phyloP scores from a whole-genome alignment of 1,284 basidiomycete genomes.

The Afroboletus lepidellus region DNA sequence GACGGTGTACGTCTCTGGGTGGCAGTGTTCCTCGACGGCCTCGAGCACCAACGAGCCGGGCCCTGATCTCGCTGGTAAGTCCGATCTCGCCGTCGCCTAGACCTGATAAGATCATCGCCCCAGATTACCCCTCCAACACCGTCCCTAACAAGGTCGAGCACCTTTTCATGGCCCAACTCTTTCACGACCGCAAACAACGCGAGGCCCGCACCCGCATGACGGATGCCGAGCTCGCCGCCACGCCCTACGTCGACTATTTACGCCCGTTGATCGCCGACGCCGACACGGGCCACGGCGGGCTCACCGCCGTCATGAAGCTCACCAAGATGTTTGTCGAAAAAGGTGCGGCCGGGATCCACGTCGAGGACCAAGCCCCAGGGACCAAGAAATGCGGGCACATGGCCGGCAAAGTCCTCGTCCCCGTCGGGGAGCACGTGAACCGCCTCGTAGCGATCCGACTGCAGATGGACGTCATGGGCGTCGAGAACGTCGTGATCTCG shows the following conservation, averaged over 20 bases:
- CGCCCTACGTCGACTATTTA: slow-evolving; percentile 63
- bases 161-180: slow-evolving; percentile 83
- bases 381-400: slow-evolving; percentile 90
- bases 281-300: slow-evolving; percentile 82
- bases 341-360: slow-evolving; percentile 79
- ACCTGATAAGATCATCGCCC: background rate
- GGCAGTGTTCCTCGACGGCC: slow-evolving; percentile 93
- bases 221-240: slow-evolving; percentile 71
- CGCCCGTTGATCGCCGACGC: slow-evolving; percentile 79
- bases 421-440: slow-evolving; percentile 75
- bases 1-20: slow-evolving; percentile 97
- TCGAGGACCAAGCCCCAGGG: slow-evolving; percentile 81
- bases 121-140: slow-evolving; percentile 92
- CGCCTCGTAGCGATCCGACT: slow-evolving; percentile 76
- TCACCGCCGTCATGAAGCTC: slow-evolving; percentile 79
- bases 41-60: slow-evolving; percentile 93
- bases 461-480: slow-evolving; percentile 62
- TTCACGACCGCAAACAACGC: slow-evolving; percentile 86
- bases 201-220: slow-evolving; percentile 72
- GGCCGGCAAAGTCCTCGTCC: slow-evolving; percentile 81
- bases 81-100: background rate
- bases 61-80: slow-evolving; percentile 90
- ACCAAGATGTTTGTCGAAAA: slow-evolving; percentile 80
- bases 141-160: slow-evolving; percentile 93
- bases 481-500: slow-evolving; percentile 70